Base-by-base conservation (phyloP, 1,284 basidiomycete species). In the Coriolopsis trogii region DNA sequence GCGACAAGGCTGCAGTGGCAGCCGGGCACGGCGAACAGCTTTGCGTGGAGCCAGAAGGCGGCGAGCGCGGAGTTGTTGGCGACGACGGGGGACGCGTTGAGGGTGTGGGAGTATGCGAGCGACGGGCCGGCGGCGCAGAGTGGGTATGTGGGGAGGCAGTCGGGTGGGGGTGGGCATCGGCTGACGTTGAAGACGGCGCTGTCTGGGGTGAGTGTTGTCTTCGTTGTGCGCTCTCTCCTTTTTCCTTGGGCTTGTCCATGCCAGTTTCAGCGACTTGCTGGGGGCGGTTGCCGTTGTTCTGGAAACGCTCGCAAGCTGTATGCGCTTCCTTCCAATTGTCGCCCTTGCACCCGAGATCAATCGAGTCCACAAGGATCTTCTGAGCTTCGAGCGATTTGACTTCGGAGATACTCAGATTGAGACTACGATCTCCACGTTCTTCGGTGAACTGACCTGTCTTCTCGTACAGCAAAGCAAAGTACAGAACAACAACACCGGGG, bases 31-130 rank as follows among this genome's bases (percentile, higher is more conserved):
- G 78, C 89, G 23, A 68, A 75, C 40, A 78, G 73, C 46, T 83
- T 81, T 63, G 69, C 75, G 38, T 91, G 85, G 87, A 75, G 80
- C 8, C 79, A 83, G 63, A 87, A 85, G 62, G 72, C 77, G 4
- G 72, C 75, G 4, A 70, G 73, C 15, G 78, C 85, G 36, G 95
- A 97, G 70, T 72, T 96, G 45, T 76, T 98, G 15, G 95, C 94
- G 12, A 95, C 92, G 4, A 94, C 92, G 0, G 91, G 91, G 21
- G 95, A 97, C 67, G 90, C 92, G 48, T 68, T 98, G 63, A 78
- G 93, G 59, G 81, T 97, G 55, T 97, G 91, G 85, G 93, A 96
- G 69, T 91, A 89, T 61, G 74, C 78, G 63, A 79, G 79, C 68
- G 82, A 89, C 65, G 78, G 73, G 51, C 75, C 82, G 33, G 67